Evolutionary conservation across 1,284 basidiomycete genomes (phyloP), one percentile per base, ranked within the genome.

Genomic region (Ustilago loliicola): DNA sequence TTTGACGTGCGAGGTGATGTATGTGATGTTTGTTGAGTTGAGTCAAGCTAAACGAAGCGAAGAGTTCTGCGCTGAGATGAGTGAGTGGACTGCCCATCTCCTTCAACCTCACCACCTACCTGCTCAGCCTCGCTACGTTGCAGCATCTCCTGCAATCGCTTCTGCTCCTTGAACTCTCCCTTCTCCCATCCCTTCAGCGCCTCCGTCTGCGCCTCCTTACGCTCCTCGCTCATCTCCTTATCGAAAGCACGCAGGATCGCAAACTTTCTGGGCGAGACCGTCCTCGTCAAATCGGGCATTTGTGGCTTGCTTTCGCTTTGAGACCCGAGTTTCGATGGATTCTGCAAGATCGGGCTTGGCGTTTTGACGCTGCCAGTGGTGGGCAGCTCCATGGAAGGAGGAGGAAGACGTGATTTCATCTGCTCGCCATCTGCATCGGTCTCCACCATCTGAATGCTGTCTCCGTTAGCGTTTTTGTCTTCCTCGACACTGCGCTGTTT

Each of bases 371-470:
- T 58, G 17, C 42, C 38, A 8, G 25, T 60, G 5, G 68, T 70
- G 1, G 77, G 77, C 19, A 79, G 59, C 25, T 79, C 66, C 10
- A 79, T 36, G 13, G 57, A 52, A 1, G 77, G 66, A 1, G 77
- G 77, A 5, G 70, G 73, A 15, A 72, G 38, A 8, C 70, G 58
- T 15, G 65, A 62, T 32, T 58, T 70, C 17, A 57, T 17, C 34
- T 51, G 54, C 23, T 66, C 58, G 2, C 60, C 77, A 47, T 79
- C 72, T 6, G 65, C 63, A 11, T 48, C 54, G 1, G 55, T 34
- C 36, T 50, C 25, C 1, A 23, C 58, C 51, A 34, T 32, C n/a
- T 32, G 40, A n/a, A 66, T 45, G 34, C 45, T 59, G 27, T 34
- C 19, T 2, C 10, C 54, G n/a, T 36, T 23, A 23, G 34, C 56